Percentiles rank a stretch among this genome's conserved stretches.
Evolutionary conservation across 208 protist genomes (phyloP).

Genomic region (Trypanosoma avium): DNA sequence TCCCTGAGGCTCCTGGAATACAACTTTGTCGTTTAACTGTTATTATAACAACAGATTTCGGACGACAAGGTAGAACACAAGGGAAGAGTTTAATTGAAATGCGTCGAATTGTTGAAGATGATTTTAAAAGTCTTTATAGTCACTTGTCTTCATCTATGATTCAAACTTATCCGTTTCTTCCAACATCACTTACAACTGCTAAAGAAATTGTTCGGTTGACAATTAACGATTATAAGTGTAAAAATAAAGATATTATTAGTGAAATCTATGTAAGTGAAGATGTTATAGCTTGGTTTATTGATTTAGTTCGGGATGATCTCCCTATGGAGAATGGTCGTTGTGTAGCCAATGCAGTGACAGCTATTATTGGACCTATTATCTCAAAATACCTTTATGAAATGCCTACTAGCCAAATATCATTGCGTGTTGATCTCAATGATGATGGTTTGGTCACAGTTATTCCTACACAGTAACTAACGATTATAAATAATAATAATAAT

Average conservation of each 20-base stretch:
- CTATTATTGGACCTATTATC: conserved; percentile 12
- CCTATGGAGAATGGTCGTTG: conserved; percentile 29
- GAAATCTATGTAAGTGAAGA: conserved; percentile 14
- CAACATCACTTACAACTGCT: conserved; percentile 49
- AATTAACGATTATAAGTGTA: conserved; percentile 39
- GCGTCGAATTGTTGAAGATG: conserved; percentile 49
- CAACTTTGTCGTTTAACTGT: conserved; percentile 42
- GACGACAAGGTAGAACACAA: conserved; percentile 59
- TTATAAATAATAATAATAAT: neutral
- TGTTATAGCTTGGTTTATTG: conserved; percentile 24
- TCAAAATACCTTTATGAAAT: conserved; percentile 3
- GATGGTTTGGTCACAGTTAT: conserved; percentile 17
- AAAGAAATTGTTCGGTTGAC: conserved; percentile 45
- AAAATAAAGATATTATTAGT: conserved; percentile 4
- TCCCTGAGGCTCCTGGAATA: conserved; percentile 42
- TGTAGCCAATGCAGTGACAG: conserved; percentile 22
- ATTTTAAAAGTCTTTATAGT: conserved; percentile 60
- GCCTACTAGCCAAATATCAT: neutral
- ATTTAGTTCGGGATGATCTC: conserved; percentile 27
- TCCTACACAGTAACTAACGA: neutral
- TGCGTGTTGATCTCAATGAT: conserved; percentile 20
- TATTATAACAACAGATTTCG: conserved; percentile 81
- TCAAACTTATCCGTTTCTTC: conserved; percentile 63
- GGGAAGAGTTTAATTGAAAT: conserved; percentile 65
- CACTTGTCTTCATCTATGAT: conserved; percentile 47